Conservation (phyloP, 441 rosid genomes). For the Gossypium schwendimanii region DNA sequence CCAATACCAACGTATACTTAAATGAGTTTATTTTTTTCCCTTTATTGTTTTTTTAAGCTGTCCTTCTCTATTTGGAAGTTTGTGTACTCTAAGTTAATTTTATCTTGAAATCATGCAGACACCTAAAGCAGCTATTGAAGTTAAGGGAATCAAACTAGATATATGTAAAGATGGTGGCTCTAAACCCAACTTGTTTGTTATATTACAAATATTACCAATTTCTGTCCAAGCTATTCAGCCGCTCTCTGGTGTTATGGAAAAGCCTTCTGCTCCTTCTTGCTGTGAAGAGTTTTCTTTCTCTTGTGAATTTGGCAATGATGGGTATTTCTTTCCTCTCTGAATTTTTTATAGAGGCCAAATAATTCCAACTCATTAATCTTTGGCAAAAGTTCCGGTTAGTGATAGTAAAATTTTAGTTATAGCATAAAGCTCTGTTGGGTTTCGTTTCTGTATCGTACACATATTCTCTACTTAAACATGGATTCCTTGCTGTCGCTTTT, state of each 20-base stretch:
- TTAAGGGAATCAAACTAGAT: slow-evolving; percentile 71
- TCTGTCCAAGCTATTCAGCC: slow-evolving; percentile 41
- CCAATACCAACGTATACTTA: neutral
- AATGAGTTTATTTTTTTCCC: neutral
- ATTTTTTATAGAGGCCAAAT: slow-evolving; percentile 10
- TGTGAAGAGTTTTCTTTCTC: slow-evolving; percentile 78
- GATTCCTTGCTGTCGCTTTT: slow-evolving; percentile 11
- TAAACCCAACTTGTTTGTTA: slow-evolving; percentile 53
- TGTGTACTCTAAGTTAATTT: slow-evolving; percentile 7
- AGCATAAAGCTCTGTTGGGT: neutral
- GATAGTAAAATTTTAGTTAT: slow-evolving; percentile 1
- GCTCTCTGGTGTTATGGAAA: slow-evolving; percentile 42
- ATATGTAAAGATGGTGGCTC: slow-evolving; percentile 76
- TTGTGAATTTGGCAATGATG: slow-evolving; percentile 79
- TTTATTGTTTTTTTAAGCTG: neutral
- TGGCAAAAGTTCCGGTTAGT: neutral
- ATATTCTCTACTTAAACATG: slow-evolving; percentile 12
- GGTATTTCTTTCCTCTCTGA: slow-evolving; percentile 37
- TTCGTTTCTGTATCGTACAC: neutral
- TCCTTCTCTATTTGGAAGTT: neutral
- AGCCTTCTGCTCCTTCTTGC: slow-evolving; percentile 56
- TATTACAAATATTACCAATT: slow-evolving; percentile 67
- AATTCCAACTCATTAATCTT: slow-evolving; percentile 4
- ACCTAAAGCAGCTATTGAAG: slow-evolving; percentile 51
- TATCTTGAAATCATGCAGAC: slow-evolving; percentile 51